Evolutionary conservation across 768 basidiomycete species (phyloP).

Genomic region (Termitomyces sp.): DNA sequence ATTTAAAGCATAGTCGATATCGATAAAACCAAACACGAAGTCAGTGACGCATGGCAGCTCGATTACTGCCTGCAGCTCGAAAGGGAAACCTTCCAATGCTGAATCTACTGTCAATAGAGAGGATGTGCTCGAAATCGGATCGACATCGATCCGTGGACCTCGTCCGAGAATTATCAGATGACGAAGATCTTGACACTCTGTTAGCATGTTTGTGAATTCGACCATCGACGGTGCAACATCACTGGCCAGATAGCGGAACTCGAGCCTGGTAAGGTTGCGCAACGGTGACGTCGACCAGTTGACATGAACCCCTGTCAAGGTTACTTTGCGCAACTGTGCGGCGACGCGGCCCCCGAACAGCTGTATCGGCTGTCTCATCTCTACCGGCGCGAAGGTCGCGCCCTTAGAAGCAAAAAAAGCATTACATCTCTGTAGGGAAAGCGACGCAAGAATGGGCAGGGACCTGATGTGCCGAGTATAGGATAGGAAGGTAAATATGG

Average conservation of each 20-base stretch:
- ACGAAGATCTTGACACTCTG: slow-evolving; percentile 36
- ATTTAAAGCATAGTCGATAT: slow-evolving; percentile 32
- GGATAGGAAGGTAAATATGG: slow-evolving; percentile 49
- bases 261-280: slow-evolving; percentile 39
- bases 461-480: slow-evolving; percentile 29
- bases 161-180: slow-evolving; percentile 49
- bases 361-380: slow-evolving; percentile 33
- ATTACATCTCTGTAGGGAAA: slow-evolving; percentile 54
- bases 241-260: slow-evolving; percentile 52
- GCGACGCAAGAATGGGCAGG: slow-evolving; percentile 32
- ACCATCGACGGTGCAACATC: slow-evolving; percentile 52
- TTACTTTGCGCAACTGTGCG: slow-evolving; percentile 33
- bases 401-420: slow-evolving; percentile 47
- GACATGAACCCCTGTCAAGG: slow-evolving; percentile 54
- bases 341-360: slow-evolving; percentile 41
- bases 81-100: neutral
- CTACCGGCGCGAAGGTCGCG: slow-evolving; percentile 39
- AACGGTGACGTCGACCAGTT: slow-evolving; percentile 45
- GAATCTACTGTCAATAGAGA: neutral
- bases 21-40: slow-evolving; percentile 41
- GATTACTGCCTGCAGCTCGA: slow-evolving; percentile 14
- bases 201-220: slow-evolving; percentile 41
- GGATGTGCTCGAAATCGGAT: neutral
- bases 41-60: slow-evolving; percentile 25
- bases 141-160: slow-evolving; percentile 36